Evolutionary conservation across 2,329 filamentous ascomycete species (phyloP).

Genomic region (Alternaria solani): DNA sequence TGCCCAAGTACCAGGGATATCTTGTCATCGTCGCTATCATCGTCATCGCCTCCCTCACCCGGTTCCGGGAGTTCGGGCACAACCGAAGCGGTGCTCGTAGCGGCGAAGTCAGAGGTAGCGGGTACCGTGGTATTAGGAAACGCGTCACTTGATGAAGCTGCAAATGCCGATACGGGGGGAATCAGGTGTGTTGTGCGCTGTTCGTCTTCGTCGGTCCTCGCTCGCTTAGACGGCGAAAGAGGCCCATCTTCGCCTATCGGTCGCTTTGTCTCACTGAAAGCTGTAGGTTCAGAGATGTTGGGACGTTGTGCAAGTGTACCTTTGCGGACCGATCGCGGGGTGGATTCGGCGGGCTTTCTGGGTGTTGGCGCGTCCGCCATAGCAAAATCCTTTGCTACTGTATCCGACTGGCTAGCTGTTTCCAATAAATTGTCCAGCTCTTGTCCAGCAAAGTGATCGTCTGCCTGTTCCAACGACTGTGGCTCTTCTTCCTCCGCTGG

Average conservation of each 20-base stretch:
- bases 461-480: background rate
- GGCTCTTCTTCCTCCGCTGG: constrained; percentile 58
- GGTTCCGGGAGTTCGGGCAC: constrained; percentile 27
- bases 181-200: constrained; percentile 9
- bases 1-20: constrained; percentile 46
- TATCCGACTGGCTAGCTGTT: constrained; percentile 23
- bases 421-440: constrained; percentile 37
- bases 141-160: background rate
- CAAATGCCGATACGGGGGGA: constrained; percentile 6
- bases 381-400: constrained; percentile 21
- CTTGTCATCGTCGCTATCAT: constrained; percentile 38
- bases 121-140: constrained; percentile 4
- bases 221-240: constrained; percentile 42
- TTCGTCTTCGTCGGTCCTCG: constrained; percentile 27
- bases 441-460: constrained; percentile 58
- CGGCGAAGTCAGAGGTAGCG: constrained; percentile 27
- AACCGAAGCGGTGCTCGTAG: constrained; percentile 25
- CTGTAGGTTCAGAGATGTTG: background rate
- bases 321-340: background rate
- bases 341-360: background rate
- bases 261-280: constrained; percentile 31
- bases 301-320: background rate
- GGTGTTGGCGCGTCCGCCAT: constrained; percentile 22
- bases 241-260: constrained; percentile 29
- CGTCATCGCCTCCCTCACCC: constrained; percentile 22